Evolutionary conservation across 495 filamentous ascomycete species (phyloP).

Genomic region (Neurospora tetraspora): DNA sequence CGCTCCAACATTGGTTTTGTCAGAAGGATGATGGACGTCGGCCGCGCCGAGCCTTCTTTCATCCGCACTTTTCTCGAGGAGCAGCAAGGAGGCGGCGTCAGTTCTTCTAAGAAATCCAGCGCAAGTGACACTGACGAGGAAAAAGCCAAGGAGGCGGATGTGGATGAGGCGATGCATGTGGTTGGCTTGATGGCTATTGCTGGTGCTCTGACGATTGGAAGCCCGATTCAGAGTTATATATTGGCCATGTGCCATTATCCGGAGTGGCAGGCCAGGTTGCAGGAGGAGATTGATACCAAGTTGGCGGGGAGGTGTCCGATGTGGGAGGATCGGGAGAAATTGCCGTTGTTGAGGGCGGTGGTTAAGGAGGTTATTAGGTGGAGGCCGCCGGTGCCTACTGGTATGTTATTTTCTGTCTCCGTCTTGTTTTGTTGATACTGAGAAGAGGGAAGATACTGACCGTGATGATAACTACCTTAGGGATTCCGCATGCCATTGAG

Average conservation of each 20-base stretch:
- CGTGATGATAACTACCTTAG: constrained; percentile 6
- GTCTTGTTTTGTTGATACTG: neutral
- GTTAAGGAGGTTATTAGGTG: constrained; percentile 55
- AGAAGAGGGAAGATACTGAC: neutral
- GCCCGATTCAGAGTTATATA: constrained; percentile 46
- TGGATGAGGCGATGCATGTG: constrained; percentile 31
- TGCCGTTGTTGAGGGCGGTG: constrained; percentile 43
- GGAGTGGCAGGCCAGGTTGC: constrained; percentile 41
- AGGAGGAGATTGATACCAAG: constrained; percentile 44
- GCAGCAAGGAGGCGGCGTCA: neutral
- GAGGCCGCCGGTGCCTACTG: constrained; percentile 45
- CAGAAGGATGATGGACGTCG: constrained; percentile 13
- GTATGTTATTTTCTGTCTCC: constrained; percentile 12
- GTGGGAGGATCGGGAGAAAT: constrained; percentile 34
- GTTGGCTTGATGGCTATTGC: constrained; percentile 42
- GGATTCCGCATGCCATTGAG: constrained; percentile 43
- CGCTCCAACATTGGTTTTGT: constrained; percentile 34
- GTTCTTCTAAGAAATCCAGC: constrained; percentile 1
- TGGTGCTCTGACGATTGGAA: constrained; percentile 37
- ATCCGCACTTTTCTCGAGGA: constrained; percentile 35
- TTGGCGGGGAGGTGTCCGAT: constrained; percentile 38
- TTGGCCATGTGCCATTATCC: constrained; percentile 52
- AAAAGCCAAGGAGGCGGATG: constrained; percentile 20
- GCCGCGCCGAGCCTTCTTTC: constrained; percentile 27
- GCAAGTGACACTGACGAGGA: neutral